A percentile compares a stretch with the other conserved stretches of the same genome.
Evolutionary conservation across 768 basidiomycete genomes (phyloP).

Genomic region (Collybiopsis luxurians): DNA sequence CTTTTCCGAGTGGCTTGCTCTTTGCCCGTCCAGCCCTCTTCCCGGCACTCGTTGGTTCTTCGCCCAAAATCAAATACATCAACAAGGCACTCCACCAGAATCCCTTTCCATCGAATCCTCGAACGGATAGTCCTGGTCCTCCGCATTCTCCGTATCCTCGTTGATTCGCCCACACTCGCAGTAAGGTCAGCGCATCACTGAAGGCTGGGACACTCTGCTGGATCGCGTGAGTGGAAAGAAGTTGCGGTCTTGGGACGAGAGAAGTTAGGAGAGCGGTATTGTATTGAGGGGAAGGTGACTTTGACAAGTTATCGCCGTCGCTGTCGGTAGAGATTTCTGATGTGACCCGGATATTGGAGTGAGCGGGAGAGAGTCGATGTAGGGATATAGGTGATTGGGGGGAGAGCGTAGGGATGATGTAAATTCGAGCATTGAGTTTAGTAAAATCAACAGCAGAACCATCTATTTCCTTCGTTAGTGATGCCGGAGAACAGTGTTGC

Average conservation of each 20-base stretch:
- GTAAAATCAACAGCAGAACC: conserved; percentile 54
- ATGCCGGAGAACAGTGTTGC: conserved; percentile 21
- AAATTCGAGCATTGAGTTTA: conserved; percentile 68
- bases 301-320: conserved; percentile 16
- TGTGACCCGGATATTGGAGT: conserved; percentile 59
- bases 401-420: conserved; percentile 65
- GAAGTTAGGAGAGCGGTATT: conserved; percentile 67
- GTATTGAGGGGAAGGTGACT: conserved; percentile 71
- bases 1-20: conserved; percentile 67
- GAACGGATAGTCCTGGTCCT: conserved; percentile 47
- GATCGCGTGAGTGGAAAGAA: conserved; percentile 51
- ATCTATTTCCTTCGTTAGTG: conserved; percentile 34
- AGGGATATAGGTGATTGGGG: conserved; percentile 61
- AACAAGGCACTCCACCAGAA: conserved; percentile 68
- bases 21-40: conserved; percentile 21
- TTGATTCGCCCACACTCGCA: conserved; percentile 89
- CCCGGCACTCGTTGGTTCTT: conserved; percentile 40
- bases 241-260: conserved; percentile 45
- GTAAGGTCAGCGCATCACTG: conserved; percentile 68
- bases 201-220: conserved; percentile 62
- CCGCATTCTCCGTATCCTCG: conserved; percentile 70
- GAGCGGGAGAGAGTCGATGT: conserved; percentile 67
- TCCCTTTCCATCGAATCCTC: conserved; percentile 70
- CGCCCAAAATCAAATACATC: conserved; percentile 62
- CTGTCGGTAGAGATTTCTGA: conserved; percentile 24